Conservation (phyloP, 176 grass and related monocot genomes). For the Melocanna baccifera region DNA sequence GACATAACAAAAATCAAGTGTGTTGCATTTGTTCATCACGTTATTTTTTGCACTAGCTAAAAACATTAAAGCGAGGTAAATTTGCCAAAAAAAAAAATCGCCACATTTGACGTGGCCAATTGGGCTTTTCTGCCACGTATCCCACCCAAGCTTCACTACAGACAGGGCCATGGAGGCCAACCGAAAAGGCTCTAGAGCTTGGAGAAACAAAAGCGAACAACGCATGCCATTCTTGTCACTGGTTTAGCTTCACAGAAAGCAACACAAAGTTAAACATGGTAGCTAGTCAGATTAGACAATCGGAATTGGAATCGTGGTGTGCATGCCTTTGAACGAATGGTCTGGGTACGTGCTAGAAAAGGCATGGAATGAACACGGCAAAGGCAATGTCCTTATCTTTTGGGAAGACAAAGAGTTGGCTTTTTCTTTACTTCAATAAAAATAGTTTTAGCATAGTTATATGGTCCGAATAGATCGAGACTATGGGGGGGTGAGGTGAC, state of each 20-base stretch:
- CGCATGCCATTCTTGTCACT: neutral
- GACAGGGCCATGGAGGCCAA: neutral
- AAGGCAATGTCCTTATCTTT: neutral
- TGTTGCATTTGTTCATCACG: neutral
- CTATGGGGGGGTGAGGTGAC: neutral
- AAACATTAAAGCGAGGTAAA: neutral
- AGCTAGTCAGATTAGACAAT: neutral
- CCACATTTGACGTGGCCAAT: neutral
- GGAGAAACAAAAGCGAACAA: neutral
- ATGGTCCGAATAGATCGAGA: neutral
- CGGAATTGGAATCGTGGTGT: neutral
- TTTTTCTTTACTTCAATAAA: neutral
- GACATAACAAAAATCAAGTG: neutral
- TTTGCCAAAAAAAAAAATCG: neutral
- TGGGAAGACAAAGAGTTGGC: neutral
- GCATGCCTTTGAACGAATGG: neutral
- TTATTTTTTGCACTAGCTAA: neutral
- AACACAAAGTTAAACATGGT: neutral
- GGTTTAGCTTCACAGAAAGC: neutral
- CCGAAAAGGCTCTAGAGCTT: neutral
- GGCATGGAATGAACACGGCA: neutral
- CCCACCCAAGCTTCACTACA: neutral
- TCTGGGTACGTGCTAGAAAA: neutral
- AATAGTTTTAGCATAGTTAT: neutral
- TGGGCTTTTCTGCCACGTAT: neutral